phyloP scores from a whole-genome alignment of 129 eudicot species.

The Mikania micrantha region DNA sequence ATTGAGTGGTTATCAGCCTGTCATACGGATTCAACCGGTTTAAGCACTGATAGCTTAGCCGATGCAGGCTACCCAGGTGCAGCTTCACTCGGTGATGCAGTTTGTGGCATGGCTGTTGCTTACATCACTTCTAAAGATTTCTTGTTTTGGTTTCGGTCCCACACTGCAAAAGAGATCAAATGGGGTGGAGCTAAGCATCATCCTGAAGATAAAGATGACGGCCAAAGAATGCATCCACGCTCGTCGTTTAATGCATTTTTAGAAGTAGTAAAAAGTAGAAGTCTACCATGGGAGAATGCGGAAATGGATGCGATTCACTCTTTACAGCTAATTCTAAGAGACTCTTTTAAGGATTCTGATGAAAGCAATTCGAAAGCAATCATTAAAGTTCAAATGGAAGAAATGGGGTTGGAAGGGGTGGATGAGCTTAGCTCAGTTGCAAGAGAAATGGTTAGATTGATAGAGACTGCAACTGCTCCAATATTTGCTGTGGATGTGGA shows the following conservation, averaged over 20 bases:
- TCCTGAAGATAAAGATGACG: slow-evolving; percentile 86
- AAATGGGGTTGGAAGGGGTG: slow-evolving; percentile 57
- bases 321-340: slow-evolving; percentile 80
- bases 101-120: slow-evolving; percentile 98
- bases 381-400: slow-evolving; percentile 44
- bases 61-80: slow-evolving; percentile 96
- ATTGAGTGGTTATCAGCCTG: slow-evolving; percentile 70
- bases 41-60: slow-evolving; percentile 90
- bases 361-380: slow-evolving; percentile 57
- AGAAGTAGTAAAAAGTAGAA: slow-evolving; percentile 83
- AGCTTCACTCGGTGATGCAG: slow-evolving; percentile 66
- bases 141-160: slow-evolving; percentile 94
- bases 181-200: slow-evolving; percentile 99
- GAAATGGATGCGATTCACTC: slow-evolving; percentile 98
- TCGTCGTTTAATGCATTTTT: slow-evolving; percentile 87
- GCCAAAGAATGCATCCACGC: slow-evolving; percentile 90
- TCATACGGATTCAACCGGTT: slow-evolving; percentile 82
- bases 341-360: slow-evolving; percentile 59
- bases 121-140: slow-evolving; percentile 68
- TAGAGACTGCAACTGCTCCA: slow-evolving; percentile 98
- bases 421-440: slow-evolving; percentile 85
- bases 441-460: slow-evolving; percentile 85
- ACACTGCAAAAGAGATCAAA: slow-evolving; percentile 80
- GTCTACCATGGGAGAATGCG: slow-evolving; percentile 87
- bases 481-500: slow-evolving; percentile 86